Evolutionary conservation across 2,329 filamentous ascomycete species (phyloP), one percentile per base, ranked within the genome.

Genomic region (Teratosphaeria nubilosa): DNA sequence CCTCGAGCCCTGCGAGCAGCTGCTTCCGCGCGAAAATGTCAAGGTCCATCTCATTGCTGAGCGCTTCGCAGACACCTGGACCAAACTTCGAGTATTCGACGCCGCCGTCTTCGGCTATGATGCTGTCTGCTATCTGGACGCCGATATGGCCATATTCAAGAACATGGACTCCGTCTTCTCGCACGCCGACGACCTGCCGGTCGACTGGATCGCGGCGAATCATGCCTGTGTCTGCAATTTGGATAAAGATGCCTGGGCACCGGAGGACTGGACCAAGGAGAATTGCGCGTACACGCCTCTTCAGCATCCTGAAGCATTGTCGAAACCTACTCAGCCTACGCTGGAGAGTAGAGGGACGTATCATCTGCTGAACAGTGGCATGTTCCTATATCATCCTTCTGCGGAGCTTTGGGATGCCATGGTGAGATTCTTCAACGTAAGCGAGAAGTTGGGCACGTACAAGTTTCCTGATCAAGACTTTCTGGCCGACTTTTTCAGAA

Each of bases 391-490:
- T 59, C 66, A 73, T 2, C 78, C 80, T 0, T 73, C 69, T 0
- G 55, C 66, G 20, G 55, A 65, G 3, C 66, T 79, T 0, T 75
- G 75, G 62, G 57, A 68, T 3, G 67, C 68, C 22, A 78, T 81
- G 58, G 62, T 75, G 6, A 41, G 64, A 1, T 73, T 71, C 56
- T 77, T 78, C 62, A 67, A 74, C 41, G 71, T 68, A 2, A 68
- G 74, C 0, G 67, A 72, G 7, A 65, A 68, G 22, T 64, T 81
- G 0, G 64, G 69, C 9, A 70, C 53, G 1, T 61, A 66, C 72
- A 16, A 72, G 66, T 81, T 82, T 60, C 79, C 79, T 0, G 78
- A 80, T 60, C 79, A 81, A 64, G 79, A 82, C 63, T 81, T 82
- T 58, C 66, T 82, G 1, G 78, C 77, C 20, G 73, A 74, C 48